A percentile compares a stretch with the other conserved stretches of the same genome.
Conservation (phyloP, 2,329 filamentous ascomycete species). For the Ophiostoma himal-ulmi region DNA sequence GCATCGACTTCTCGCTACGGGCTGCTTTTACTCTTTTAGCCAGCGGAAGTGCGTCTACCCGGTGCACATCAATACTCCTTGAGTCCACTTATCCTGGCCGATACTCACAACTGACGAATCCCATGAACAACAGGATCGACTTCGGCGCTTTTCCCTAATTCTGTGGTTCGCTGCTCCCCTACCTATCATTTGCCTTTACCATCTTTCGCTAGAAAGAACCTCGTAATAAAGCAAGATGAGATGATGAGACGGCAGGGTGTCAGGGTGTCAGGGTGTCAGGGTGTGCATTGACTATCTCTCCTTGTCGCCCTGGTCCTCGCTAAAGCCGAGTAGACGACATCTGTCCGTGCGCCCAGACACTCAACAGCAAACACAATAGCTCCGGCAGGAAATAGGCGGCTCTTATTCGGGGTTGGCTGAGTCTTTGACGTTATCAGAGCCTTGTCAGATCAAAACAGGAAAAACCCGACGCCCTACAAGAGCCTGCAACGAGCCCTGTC, state of each 20-base stretch:
- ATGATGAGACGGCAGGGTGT: background rate
- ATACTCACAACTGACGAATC: background rate
- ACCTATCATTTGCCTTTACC: background rate
- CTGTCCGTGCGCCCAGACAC: background rate
- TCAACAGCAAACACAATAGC: background rate
- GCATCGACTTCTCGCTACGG: background rate
- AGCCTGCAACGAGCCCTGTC: background rate
- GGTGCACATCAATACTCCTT: background rate
- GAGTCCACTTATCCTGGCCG: background rate
- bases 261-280: background rate
- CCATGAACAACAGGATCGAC: background rate
- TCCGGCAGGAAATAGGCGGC: background rate
- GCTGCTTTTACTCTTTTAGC: background rate
- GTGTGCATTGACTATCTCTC: background rate
- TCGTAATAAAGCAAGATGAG: background rate
- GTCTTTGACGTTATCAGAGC: background rate
- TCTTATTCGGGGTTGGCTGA: background rate
- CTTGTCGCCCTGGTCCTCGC: background rate
- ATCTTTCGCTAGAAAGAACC: background rate
- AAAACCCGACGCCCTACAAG: background rate
- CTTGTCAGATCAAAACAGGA: background rate
- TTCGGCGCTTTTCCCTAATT: background rate
- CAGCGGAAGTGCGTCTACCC: background rate
- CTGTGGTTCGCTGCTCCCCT: background rate
- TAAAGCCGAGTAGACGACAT: background rate